Percentiles rank a stretch among this genome's conserved stretches.
These are phyloP conservation scores for Hymenoscyphus linearis DNA, from an alignment of 2,329 filamentous ascomycete genomes.

Conservation along the genomic window DNA sequence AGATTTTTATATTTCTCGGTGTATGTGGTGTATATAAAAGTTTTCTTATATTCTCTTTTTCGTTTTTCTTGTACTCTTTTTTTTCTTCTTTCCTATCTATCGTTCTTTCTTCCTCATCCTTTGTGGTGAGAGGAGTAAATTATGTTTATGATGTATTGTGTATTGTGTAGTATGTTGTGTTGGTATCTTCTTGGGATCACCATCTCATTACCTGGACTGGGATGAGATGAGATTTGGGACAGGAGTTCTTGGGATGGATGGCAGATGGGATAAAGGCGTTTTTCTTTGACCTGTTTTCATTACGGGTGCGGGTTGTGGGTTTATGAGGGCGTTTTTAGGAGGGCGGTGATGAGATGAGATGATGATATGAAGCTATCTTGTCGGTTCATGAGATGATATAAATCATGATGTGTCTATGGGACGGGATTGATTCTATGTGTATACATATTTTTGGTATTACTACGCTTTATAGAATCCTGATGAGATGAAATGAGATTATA, in stretches of 20 bases:
- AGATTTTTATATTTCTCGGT: not conserved
- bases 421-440: too few relatives aligned
- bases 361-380: too few relatives aligned
- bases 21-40: not conserved
- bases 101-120: not conserved
- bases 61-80: not conserved
- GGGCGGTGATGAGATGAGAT: not conserved
- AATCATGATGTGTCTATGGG: not conserved
- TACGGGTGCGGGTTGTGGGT: not conserved
- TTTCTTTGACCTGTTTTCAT: not conserved
- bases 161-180: not conserved
- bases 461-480: too few relatives aligned
- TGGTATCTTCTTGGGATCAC: too few relatives aligned
- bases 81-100: not conserved
- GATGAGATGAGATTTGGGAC: not conserved
- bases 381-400: too few relatives aligned
- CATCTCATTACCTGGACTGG: too few relatives aligned
- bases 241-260: too few relatives aligned
- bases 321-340: not conserved
- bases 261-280: not conserved
- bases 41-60: not conserved
- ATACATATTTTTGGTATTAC: too few relatives aligned
- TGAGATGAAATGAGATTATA: too few relatives aligned
- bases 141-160: not conserved
- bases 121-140: not conserved